A percentile compares a stretch with the other conserved stretches of the same genome.
Evolutionary conservation across 371 early-diverging fungal genomes (phyloP).

Genomic region (Syncephalastrum contaminatum): DNA sequence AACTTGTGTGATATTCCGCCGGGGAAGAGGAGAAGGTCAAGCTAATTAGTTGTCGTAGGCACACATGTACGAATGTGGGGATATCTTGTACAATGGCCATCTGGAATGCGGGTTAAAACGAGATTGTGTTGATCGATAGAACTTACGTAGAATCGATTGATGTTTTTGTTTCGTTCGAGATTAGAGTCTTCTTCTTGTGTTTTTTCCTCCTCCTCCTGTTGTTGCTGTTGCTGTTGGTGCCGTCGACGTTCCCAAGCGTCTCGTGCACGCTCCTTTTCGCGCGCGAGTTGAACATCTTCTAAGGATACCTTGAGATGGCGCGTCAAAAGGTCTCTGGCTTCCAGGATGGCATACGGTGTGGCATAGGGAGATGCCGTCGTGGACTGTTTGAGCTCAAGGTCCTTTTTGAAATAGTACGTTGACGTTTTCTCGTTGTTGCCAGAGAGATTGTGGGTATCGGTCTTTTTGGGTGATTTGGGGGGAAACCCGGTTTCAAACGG

Average conservation of each 20-base stretch:
- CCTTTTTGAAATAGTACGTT: slow-evolving; percentile 2
- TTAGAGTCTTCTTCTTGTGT: background rate
- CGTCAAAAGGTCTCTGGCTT: slow-evolving; percentile 56
- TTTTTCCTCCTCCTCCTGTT: background rate
- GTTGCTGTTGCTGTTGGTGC: background rate
- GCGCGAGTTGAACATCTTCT: slow-evolving; percentile 57
- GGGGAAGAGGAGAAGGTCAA: slow-evolving; percentile 6
- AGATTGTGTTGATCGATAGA: too few relatives aligned
- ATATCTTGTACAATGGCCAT: slow-evolving; percentile 35
- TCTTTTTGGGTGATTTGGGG: slow-evolving; percentile 34
- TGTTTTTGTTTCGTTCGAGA: background rate
- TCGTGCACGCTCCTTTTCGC: slow-evolving; percentile 49
- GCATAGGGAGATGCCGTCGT: slow-evolving; percentile 37
- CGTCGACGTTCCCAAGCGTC: slow-evolving; percentile 27
- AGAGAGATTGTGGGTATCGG: background rate
- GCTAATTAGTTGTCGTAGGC: slow-evolving; percentile 41
- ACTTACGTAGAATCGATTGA: slow-evolving; percentile 6
- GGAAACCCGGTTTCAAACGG: slow-evolving; percentile 24
- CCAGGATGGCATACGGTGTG: slow-evolving; percentile 55
- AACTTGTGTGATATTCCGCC: background rate
- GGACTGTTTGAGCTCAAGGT: slow-evolving; percentile 23
- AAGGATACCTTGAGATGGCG: slow-evolving; percentile 61
- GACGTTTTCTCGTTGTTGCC: background rate
- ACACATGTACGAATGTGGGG: slow-evolving; percentile 44
- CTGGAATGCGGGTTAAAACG: slow-evolving; percentile 6